Percentiles rank a stretch among this genome's conserved stretches.
phyloP scores from a whole-genome alignment of 495 filamentous ascomycete species.

The Amniculicola lignicola region DNA sequence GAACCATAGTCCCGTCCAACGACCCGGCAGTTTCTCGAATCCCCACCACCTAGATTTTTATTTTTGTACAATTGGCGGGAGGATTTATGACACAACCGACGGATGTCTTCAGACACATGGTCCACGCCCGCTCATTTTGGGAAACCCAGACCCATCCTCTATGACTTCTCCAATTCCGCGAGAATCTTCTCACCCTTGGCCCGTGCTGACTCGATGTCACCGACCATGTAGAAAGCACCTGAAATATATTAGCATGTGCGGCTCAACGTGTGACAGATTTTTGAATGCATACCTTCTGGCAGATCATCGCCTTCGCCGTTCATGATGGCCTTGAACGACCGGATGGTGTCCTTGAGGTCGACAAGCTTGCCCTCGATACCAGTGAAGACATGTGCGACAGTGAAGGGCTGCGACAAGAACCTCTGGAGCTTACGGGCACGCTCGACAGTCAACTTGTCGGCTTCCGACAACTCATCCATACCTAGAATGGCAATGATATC shows the following conservation, averaged over 20 bases:
- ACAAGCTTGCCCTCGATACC: slow-evolving; percentile 96
- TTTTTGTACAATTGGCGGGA: slow-evolving; percentile 28
- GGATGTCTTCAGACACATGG: neutral
- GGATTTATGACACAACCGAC: neutral
- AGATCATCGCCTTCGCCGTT: slow-evolving; percentile 92
- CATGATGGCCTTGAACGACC: slow-evolving; percentile 96
- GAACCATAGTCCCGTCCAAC: slow-evolving; percentile 20
- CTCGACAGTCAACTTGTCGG: slow-evolving; percentile 99
- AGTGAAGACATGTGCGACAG: slow-evolving; percentile 96
- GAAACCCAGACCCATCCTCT: slow-evolving; percentile 12
- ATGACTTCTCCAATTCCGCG: slow-evolving; percentile 78
- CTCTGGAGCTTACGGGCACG: slow-evolving; percentile 99
- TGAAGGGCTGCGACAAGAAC: slow-evolving; percentile 99
- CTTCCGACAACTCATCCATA: slow-evolving; percentile 99
- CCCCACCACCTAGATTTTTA: slow-evolving; percentile 9
- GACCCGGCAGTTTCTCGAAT: neutral
- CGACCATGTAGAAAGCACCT: slow-evolving; percentile 97
- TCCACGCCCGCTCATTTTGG: slow-evolving; percentile 6
- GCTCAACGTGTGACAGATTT: neutral
- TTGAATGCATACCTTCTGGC: slow-evolving; percentile 67
- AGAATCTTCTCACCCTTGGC: slow-evolving; percentile 99
- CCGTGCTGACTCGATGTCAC: slow-evolving; percentile 86
- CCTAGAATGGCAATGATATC: slow-evolving; percentile 99
- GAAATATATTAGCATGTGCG: slow-evolving; percentile 22
- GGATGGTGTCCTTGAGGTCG: slow-evolving; percentile 96